phyloP scores from a whole-genome alignment of 2,329 filamentous ascomycete genomes.

The Beauveria rudraprayagi region DNA sequence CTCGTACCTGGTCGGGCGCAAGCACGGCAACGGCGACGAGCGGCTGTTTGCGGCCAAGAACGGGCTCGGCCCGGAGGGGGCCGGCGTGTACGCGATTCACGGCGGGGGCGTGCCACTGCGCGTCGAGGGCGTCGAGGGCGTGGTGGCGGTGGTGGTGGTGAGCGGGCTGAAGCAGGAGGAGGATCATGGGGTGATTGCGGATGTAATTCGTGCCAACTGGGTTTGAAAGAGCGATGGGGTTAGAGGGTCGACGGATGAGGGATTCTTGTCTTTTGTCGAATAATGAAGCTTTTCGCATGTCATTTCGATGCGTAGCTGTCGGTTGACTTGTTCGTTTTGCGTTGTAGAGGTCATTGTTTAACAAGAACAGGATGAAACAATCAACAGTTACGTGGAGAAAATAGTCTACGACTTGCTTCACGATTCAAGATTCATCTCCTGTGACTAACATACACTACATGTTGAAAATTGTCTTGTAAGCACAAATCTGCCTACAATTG shows the following conservation, averaged over 20 bases:
- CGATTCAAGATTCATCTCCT: background rate
- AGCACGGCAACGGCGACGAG: constrained; percentile 54
- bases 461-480: background rate
- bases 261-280: background rate
- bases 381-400: no score
- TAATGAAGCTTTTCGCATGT: background rate
- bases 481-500: background rate
- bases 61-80: constrained; percentile 48
- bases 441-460: background rate
- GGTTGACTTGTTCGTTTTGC: background rate
- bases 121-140: constrained; percentile 65
- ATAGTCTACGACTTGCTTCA: no score
- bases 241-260: background rate
- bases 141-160: constrained; percentile 68
- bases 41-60: constrained; percentile 56
- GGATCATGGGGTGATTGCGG: constrained; percentile 69
- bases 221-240: background rate
- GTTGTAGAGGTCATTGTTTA: no score
- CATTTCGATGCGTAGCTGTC: background rate
- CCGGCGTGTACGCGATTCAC: constrained; percentile 64
- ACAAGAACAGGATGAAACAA: no score
- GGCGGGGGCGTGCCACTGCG: constrained; percentile 68
- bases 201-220: constrained; percentile 51
- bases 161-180: constrained; percentile 69
- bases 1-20: constrained; percentile 64